phyloP scores from a whole-genome alignment of 768 basidiomycete genomes.

The Lanmaoa pseudosensibilis region DNA sequence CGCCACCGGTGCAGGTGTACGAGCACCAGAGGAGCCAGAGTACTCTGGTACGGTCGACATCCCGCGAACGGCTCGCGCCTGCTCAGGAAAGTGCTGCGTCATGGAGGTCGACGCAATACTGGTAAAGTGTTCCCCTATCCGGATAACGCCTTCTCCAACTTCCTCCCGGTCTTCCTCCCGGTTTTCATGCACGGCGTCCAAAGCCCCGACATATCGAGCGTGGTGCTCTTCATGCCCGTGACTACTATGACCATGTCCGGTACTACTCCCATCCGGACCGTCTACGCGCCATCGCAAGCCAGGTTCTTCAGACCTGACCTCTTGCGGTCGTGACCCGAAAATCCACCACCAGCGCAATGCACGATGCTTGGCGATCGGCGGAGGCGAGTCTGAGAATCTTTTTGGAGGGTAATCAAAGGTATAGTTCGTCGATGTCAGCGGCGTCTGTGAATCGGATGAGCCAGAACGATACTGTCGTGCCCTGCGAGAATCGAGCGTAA shows the following conservation, averaged over 20 bases:
- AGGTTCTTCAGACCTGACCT: conserved; percentile 27
- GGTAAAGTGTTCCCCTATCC: conserved; percentile 20
- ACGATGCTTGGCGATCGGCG: not conserved
- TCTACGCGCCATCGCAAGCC: conserved; percentile 24
- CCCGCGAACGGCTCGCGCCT: conserved; percentile 1
- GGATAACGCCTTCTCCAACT: conserved; percentile 15
- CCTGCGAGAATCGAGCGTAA: conserved; percentile 1
- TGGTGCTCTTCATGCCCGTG: conserved; percentile 6
- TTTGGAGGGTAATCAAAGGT: conserved; percentile 13
- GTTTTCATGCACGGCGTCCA: conserved; percentile 14
- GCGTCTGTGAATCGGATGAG: conserved; percentile 32
- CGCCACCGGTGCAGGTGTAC: not conserved
- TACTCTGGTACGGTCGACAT: conserved; percentile 5
- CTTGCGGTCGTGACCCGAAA: conserved; percentile 25
- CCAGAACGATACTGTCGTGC: conserved; percentile 18
- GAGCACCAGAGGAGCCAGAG: not conserved
- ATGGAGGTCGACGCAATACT: conserved; percentile 16
- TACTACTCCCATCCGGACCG: conserved; percentile 25
- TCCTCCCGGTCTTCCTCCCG: conserved; percentile 6
- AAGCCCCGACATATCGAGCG: not conserved
- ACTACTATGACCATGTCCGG: conserved; percentile 18
- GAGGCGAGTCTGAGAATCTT: not conserved
- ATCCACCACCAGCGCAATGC: conserved; percentile 26
- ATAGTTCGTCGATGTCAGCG: conserved; percentile 16
- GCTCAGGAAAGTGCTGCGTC: conserved; percentile 11